phyloP scores from a whole-genome alignment of 2,329 filamentous ascomycete genomes.

The Aspergillus tamarii region DNA sequence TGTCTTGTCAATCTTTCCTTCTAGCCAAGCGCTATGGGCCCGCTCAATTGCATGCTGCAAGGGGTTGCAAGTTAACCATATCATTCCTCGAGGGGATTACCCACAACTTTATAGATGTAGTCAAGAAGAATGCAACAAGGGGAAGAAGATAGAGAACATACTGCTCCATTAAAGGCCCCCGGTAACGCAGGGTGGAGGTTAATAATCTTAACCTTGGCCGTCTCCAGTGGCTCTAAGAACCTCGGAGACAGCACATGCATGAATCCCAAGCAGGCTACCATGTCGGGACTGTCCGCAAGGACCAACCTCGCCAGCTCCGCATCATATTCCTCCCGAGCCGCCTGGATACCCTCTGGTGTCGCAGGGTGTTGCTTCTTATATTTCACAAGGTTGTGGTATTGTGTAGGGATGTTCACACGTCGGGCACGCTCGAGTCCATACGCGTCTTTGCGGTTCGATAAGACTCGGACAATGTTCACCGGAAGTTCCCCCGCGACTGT shows the following conservation, averaged over 20 bases:
- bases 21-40: conserved; percentile 73
- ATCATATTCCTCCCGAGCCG: conserved; percentile 71
- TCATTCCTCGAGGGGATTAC: not conserved
- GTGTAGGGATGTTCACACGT: conserved; percentile 67
- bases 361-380: conserved; percentile 71
- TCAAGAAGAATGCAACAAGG: not conserved
- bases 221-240: conserved; percentile 71
- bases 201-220: conserved; percentile 68
- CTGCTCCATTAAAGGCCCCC: conserved; percentile 74
- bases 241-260: conserved; percentile 77
- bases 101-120: not conserved
- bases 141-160: conserved; percentile 28
- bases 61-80: conserved; percentile 6
- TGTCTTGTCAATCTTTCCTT: conserved; percentile 67
- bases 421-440: conserved; percentile 66
- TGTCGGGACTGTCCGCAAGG: conserved; percentile 65
- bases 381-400: conserved; percentile 79
- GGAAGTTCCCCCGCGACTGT: conserved; percentile 53
- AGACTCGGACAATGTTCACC: conserved; percentile 63
- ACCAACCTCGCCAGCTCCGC: conserved; percentile 71
- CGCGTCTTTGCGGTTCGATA: conserved; percentile 67
- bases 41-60: conserved; percentile 69
- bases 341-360: conserved; percentile 52
- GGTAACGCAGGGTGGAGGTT: conserved; percentile 79
- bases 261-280: conserved; percentile 83